These are phyloP conservation scores for Boeremia lycopersici DNA, from an alignment of 2,329 filamentous ascomycete species.

Conservation along the genomic window DNA sequence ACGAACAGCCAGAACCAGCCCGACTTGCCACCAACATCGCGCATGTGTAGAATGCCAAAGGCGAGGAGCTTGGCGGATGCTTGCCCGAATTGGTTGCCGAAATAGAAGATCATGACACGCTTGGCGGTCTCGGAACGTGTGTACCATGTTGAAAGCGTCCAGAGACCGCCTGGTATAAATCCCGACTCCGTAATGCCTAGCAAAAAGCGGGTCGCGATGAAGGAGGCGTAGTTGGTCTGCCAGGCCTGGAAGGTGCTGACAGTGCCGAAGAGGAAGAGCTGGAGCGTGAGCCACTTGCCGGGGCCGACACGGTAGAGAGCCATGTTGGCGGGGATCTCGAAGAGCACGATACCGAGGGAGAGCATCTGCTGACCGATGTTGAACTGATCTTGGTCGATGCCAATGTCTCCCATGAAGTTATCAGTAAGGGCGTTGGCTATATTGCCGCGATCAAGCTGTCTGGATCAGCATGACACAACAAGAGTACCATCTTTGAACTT, in stretches of 20 bases:
- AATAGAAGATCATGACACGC: slow-evolving; percentile 52
- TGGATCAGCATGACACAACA: background rate
- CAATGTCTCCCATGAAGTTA: slow-evolving; percentile 33
- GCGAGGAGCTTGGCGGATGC: slow-evolving; percentile 47
- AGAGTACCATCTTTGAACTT: background rate
- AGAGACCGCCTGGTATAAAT: slow-evolving; percentile 66
- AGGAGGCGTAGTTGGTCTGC: slow-evolving; percentile 54
- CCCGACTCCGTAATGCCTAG: slow-evolving; percentile 51
- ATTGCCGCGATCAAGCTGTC: slow-evolving; percentile 51
- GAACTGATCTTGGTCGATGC: slow-evolving; percentile 33
- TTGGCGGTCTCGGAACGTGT: slow-evolving; percentile 54
- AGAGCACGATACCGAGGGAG: slow-evolving; percentile 76
- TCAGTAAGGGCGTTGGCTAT: slow-evolving; percentile 42
- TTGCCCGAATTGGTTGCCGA: slow-evolving; percentile 42
- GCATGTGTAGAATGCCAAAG: slow-evolving; percentile 49
- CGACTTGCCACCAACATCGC: slow-evolving; percentile 45
- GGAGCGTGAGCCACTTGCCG: slow-evolving; percentile 48
- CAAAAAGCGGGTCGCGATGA: slow-evolving; percentile 47
- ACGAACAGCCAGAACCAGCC: slow-evolving; percentile 54
- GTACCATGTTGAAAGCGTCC: slow-evolving; percentile 73
- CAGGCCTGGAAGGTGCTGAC: slow-evolving; percentile 69
- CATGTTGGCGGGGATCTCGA: slow-evolving; percentile 50
- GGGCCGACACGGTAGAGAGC: slow-evolving; percentile 46
- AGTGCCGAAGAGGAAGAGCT: slow-evolving; percentile 50
- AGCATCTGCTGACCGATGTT: slow-evolving; percentile 59